Evolutionary conservation across 306 rosid genomes (phyloP).

Genomic region (Castanea sativa): DNA sequence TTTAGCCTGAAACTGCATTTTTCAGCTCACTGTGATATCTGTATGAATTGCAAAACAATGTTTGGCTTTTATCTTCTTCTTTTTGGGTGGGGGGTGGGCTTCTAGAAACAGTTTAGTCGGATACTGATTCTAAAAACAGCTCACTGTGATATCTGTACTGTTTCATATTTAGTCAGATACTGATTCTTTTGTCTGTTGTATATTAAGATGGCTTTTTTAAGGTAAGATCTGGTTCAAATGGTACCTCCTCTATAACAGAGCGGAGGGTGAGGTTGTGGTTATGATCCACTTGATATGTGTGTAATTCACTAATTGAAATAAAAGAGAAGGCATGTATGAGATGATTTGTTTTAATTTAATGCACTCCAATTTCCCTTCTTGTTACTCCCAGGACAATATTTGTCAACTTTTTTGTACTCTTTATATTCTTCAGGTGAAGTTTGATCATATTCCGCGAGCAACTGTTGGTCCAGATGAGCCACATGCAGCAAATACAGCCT

Average conservation of each 20-base stretch:
- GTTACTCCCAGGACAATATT: neutral
- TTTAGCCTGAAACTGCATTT: neutral
- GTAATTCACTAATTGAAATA: neutral
- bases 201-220: neutral
- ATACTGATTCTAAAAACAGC: neutral
- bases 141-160: too few species aligned
- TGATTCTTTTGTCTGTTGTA: neutral
- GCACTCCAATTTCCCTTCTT: neutral
- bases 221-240: neutral
- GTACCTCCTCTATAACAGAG: neutral
- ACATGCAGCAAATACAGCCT: slow-evolving; percentile 81
- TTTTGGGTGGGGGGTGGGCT: neutral
- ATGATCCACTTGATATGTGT: neutral
- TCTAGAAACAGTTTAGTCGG: neutral
- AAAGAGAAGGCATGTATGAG: neutral
- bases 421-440: slow-evolving; percentile 34
- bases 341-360: neutral
- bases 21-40: slow-evolving; percentile 7
- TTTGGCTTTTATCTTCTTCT: too few species aligned
- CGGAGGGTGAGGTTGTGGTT: neutral
- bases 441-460: slow-evolving; percentile 49
- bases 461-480: slow-evolving; percentile 96
- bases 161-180: neutral
- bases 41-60: slow-evolving; percentile 11
- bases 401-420: slow-evolving; percentile 9